Percentiles rank a stretch among this genome's conserved stretches.
Evolutionary conservation across 1,284 basidiomycete genomes (phyloP).

Genomic region (Salmacisia buchloeana): DNA sequence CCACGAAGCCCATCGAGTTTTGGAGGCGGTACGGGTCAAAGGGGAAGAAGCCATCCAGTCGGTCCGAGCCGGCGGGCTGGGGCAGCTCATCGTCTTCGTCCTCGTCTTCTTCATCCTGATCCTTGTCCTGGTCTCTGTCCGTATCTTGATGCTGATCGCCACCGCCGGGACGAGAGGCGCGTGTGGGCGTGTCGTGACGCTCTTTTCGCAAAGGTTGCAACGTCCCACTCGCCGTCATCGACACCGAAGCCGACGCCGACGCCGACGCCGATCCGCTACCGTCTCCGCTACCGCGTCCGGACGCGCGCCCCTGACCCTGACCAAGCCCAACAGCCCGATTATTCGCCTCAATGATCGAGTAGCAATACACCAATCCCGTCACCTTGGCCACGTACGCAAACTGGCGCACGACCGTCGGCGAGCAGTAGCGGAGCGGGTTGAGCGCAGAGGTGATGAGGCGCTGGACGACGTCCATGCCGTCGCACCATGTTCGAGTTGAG

Average conservation of each 20-base stretch:
- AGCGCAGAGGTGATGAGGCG: conserved; percentile 73
- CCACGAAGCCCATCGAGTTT: conserved; percentile 53
- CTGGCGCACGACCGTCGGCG: conserved; percentile 80
- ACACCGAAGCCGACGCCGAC: neutral
- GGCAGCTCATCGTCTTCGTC: neutral
- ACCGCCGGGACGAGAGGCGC: neutral
- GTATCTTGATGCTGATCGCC: neutral
- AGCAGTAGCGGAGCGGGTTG: conserved; percentile 72
- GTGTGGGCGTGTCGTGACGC: neutral
- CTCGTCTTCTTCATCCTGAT: neutral
- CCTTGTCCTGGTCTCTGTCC: neutral
- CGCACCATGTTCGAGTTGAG: conserved; percentile 63
- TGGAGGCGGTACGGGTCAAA: conserved; percentile 95
- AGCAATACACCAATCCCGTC: conserved; percentile 90
- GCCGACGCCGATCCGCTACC: no score
- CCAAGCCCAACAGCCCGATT: conserved; percentile 15
- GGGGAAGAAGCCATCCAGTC: conserved; percentile 90
- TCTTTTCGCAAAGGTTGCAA: neutral
- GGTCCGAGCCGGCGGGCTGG: conserved; percentile 1
- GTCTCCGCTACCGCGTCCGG: no score
- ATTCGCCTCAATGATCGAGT: conserved; percentile 84
- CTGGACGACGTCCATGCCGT: conserved; percentile 72
- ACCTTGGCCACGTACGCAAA: conserved; percentile 90
- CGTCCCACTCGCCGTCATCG: conserved; percentile 4
- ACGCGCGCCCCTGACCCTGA: neutral